phyloP scores from a whole-genome alignment of 768 basidiomycete species.

The Infundibulicybe gibba region DNA sequence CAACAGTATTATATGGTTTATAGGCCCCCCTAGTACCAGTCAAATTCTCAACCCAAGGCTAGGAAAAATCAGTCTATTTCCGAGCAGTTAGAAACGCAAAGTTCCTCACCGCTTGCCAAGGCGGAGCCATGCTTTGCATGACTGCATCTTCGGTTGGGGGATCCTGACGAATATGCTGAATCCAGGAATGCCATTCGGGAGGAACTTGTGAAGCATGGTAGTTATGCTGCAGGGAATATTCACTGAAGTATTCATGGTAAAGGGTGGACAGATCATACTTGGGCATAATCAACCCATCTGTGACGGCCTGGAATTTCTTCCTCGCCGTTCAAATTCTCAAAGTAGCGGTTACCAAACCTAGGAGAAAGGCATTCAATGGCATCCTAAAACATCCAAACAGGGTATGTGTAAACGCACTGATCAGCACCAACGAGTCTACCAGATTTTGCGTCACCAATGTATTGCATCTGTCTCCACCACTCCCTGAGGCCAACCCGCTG shows the following conservation, averaged over 20 bases:
- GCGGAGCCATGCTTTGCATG: slow-evolving; percentile 62
- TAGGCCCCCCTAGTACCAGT: slow-evolving; percentile 93
- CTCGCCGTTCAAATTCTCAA: slow-evolving; percentile 82
- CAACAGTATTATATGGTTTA: slow-evolving; percentile 83
- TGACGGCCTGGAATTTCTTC: slow-evolving; percentile 94
- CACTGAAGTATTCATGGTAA: no score
- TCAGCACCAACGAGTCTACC: slow-evolving; percentile 76
- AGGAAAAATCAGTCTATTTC: neutral
- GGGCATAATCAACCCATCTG: slow-evolving; percentile 93
- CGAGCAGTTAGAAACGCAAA: neutral
- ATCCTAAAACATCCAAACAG: neutral
- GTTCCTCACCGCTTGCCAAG: slow-evolving; percentile 78
- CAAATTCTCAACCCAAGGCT: slow-evolving; percentile 87
- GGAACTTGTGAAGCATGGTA: slow-evolving; percentile 92
- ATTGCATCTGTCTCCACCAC: slow-evolving; percentile 91
- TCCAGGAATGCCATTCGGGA: slow-evolving; percentile 97
- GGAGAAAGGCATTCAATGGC: slow-evolving; percentile 6
- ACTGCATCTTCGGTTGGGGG: slow-evolving; percentile 75
- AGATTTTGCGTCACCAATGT: slow-evolving; percentile 92
- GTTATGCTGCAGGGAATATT: slow-evolving; percentile 51
- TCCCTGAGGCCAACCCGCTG: slow-evolving; percentile 74
- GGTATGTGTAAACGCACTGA: slow-evolving; percentile 54
- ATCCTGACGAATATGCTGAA: slow-evolving; percentile 83
- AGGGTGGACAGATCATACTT: slow-evolving; percentile 42
- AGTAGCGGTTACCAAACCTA: slow-evolving; percentile 94